phyloP scores from a whole-genome alignment of 179 eudicot genomes.

The Actinidia polygama region DNA sequence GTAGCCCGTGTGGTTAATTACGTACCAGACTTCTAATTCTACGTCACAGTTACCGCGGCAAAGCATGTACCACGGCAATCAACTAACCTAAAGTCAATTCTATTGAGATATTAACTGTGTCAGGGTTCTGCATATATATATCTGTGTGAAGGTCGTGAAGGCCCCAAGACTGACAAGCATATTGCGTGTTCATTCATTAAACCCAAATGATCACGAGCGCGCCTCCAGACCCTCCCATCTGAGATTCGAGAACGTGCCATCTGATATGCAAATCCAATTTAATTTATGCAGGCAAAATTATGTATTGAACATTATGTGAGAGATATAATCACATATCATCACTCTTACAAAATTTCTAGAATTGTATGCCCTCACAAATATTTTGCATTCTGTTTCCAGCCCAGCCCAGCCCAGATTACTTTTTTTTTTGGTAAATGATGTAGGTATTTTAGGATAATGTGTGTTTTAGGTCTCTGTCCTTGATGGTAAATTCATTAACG shows the following conservation, averaged over 20 bases:
- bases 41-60: too few species aligned
- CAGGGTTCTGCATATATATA: slow-evolving; percentile 60
- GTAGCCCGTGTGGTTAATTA: too few species aligned
- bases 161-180: slow-evolving; percentile 84
- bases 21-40: too few species aligned
- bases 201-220: slow-evolving; percentile 93
- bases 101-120: slow-evolving; percentile 56
- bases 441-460: too few species aligned
- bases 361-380: background rate
- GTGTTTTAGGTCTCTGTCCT: too few species aligned
- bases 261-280: slow-evolving; percentile 43
- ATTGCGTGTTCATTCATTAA: slow-evolving; percentile 94
- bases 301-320: background rate
- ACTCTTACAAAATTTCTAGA: background rate
- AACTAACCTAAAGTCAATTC: background rate
- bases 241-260: slow-evolving; percentile 90
- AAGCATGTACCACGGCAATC: background rate
- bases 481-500: too few species aligned
- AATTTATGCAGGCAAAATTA: background rate
- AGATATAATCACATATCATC: background rate
- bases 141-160: slow-evolving; percentile 61
- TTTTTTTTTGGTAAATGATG: too few species aligned
- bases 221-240: slow-evolving; percentile 85
- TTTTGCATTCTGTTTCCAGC: background rate
- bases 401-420: background rate